Evolutionary conservation across 164 flowering plant species (phyloP), one percentile per base, ranked within the genome.

Genomic region (Santalum album): DNA sequence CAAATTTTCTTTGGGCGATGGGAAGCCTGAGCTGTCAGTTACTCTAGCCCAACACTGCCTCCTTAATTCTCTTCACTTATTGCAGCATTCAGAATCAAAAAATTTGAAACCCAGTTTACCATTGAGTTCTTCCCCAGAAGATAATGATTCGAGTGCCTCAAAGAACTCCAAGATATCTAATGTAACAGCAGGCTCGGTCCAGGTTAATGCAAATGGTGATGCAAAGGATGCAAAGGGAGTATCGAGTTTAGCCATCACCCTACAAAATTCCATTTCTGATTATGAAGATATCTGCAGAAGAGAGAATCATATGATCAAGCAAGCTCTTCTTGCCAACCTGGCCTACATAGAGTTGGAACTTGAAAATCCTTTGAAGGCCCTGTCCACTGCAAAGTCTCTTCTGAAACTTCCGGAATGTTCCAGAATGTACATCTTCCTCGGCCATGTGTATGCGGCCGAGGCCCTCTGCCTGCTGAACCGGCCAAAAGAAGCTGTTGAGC

Each of bases 311-410:
- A 61, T 75, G 74, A 74, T 85, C 46, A 78, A 66, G 73, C 97
- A 85, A 69, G 91, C 95, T 32, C 54, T 79, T 53, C 78, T 94
- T 42, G 95, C 82, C 16, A 72, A 85, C 64, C 63, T 87, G 60
- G 90, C 96, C 2, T 94, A 58, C 66, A 80, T 85, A 25, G 96
- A 94, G 68, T 69, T 94, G 66, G 78, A 71, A 54, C 56, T 90
- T 54, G 88, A 78, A 55, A 85, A 94, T 66, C 87, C 95, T 23
- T 54, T 78, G 66, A 82, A 73, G 65, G 95, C 99, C 51, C 72
- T 94, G 25, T 68, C 81, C 16, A 51, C 66, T 21, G 85, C 96
- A 19, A 65, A 24, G 17, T 72, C 79, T 57, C 84, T 94, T 29
- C 54, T 94, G 66, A 70, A 71, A 49, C 64, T 83, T 54, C 84